These are phyloP conservation scores for Gossypium aridum DNA, from an alignment of 441 rosid species.

Conservation along the genomic window DNA sequence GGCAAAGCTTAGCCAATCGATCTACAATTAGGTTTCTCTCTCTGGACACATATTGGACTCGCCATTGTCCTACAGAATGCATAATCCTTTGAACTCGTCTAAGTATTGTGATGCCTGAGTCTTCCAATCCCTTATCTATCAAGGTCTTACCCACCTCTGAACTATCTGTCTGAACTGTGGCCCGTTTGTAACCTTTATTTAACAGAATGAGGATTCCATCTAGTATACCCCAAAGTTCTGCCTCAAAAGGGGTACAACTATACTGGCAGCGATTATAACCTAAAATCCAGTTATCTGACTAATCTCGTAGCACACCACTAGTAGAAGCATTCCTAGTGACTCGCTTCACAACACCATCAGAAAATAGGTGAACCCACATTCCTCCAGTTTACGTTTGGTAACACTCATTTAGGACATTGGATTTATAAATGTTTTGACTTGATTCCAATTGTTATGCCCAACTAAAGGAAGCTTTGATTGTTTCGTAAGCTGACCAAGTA, in stretches of 20 bases:
- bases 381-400: background rate
- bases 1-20: background rate
- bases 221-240: background rate
- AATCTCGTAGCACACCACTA: background rate
- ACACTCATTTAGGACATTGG: no score
- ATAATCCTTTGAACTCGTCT: no score
- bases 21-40: no score
- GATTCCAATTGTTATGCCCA: background rate
- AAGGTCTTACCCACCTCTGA: background rate
- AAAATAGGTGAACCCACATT: background rate
- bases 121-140: no score
- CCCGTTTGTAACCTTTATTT: background rate
- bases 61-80: no score
- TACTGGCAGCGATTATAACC: background rate
- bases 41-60: no score
- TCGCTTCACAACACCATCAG: background rate
- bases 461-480: background rate
- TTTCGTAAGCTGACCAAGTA: background rate
- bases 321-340: background rate
- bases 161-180: background rate
- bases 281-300: background rate
- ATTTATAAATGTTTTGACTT: background rate
- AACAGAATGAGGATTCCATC: background rate
- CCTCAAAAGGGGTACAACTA: background rate
- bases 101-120: no score